Base-by-base conservation (phyloP, 2,329 filamentous ascomycete species). In the Septoria petroselini region DNA sequence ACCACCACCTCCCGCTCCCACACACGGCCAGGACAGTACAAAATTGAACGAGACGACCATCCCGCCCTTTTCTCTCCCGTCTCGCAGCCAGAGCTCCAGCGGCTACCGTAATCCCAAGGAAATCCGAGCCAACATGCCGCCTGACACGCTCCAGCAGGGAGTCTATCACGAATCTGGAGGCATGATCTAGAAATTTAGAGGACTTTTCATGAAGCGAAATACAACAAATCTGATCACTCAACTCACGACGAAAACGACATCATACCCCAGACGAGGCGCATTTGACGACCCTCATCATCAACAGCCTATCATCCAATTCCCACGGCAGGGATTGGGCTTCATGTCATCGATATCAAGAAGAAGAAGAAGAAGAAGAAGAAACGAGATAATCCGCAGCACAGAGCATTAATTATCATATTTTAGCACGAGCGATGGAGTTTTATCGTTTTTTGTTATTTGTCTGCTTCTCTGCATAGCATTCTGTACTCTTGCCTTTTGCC, bases 41-140 rank as follows among this genome's bases (percentile, higher is more conserved):
- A 58, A 47, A 61, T 41, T 62, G 23, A 69, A 67, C 61, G 72
- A 74, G 55, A 71, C 71, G 25, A 63, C 67, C 3, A 64, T 74
- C 12, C 65, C 72, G 9, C 71, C 72, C 2, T 61, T 57, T 4
- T 60, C 40, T 14, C 51, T 62, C 4, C 61, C 55, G 9, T 57
- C 43, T 18, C 52, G 60, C 11, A 59, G 53, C 19, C 49, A 50
- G 29, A 67, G 62, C 44, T 49, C 57, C n/a, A 58, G 33, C 7
- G 61, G 62, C 7, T 65, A 64, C 46, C 62, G 69, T 31, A 65
- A 74, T 39, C 72, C 72, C 6, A 74, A 70, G 58, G 74, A 76
- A 57, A 61, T 76, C 14, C 62, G 73, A 17, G 74, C 74, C 34
- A 77, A 77, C 38, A 75, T 77, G 73, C 73, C 74, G 7, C 73